Base-by-base conservation (phyloP, 164 flowering plant species). In the Magnolia changhungtana region DNA sequence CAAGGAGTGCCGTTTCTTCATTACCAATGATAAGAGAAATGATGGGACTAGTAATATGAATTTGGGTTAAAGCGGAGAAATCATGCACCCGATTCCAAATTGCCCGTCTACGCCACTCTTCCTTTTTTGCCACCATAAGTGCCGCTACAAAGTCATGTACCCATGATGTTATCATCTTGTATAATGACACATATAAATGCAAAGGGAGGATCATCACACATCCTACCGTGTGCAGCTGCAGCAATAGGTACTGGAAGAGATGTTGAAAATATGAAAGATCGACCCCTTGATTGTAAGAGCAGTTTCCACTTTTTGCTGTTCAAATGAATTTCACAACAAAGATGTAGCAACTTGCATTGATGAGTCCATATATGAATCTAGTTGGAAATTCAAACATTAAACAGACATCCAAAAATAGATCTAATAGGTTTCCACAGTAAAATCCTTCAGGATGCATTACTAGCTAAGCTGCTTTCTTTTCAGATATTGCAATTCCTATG, bases 251-350 rank as follows among this genome's bases (percentile, higher is more conserved):
- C 84, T 18, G 97, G 93, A 63, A 88, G 69, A 67, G 98, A 77
- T 67, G 99, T 92, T 78, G 99, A 93, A 85, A 91, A 93, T 88
- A 95, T 93, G 76, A 91, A 92, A 23, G 98, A 88, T 19, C 96
- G 96, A 61, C 97, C 99, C 75, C 95, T 86, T 55, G 98, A 92
- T 76, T 87, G 91, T 51, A 95, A 83, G 45, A 93, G 88, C 72
- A 86, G 88, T 87, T 93, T 93, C 98, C 97, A 93, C 69, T 80
- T 87, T 88, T 90, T 90, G 89, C 98, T 93, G 93, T 75, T 81
- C 71, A 79, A 50, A 23, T 20, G 61, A 37, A 52, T 23, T 4
- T 8, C 9, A 8, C 8, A 68, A 19, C 24, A 64, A 19, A 21
- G 13, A 10, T 24, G 27, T 14, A 18, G 50, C 71, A 69, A 11